phyloP scores from a whole-genome alignment of 2,329 filamentous ascomycete genomes.

The Cytospora chrysosperma region DNA sequence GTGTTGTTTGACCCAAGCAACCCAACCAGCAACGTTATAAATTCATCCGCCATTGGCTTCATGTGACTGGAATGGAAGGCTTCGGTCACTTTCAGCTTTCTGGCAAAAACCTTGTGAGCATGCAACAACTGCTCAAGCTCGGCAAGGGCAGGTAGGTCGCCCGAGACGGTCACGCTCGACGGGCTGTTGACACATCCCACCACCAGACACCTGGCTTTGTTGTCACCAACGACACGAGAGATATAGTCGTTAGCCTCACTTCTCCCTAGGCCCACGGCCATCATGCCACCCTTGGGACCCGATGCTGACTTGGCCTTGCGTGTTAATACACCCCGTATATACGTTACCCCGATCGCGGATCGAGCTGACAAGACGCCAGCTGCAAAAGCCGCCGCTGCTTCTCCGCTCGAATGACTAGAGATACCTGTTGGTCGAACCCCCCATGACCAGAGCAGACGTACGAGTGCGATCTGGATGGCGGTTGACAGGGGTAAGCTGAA shows the following conservation, averaged over 20 bases:
- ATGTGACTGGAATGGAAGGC: conserved; percentile 36
- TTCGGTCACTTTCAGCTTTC: conserved; percentile 29
- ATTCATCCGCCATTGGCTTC: conserved; percentile 28
- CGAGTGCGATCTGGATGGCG: conserved; percentile 37
- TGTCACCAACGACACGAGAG: fast-evolving
- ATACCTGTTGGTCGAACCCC: conserved; percentile 26
- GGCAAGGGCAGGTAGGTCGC: conserved; percentile 30
- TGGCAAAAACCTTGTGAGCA: conserved; percentile 30
- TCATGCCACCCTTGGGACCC: conserved; percentile 11
- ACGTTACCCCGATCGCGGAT: too few relatives aligned
- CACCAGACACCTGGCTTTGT: conserved; percentile 13
- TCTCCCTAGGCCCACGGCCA: neutral
- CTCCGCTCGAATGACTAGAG: conserved; percentile 28
- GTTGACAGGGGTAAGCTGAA: conserved; percentile 32
- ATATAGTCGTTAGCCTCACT: conserved; percentile 3
- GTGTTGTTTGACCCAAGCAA: neutral
- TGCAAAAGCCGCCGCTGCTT: conserved; percentile 29
- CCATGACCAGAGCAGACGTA: conserved; percentile 29
- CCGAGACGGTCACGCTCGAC: conserved; percentile 36
- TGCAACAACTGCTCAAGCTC: conserved; percentile 28
- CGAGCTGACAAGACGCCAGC: too few relatives aligned
- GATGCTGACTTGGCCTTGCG: too few relatives aligned
- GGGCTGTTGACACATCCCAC: conserved; percentile 27
- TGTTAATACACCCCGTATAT: too few relatives aligned
- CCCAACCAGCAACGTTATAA: conserved; percentile 18